Percentiles rank a stretch among this genome's conserved stretches.
Evolutionary conservation across 306 rosid species (phyloP).

Genomic region (Quercus engelmannii): DNA sequence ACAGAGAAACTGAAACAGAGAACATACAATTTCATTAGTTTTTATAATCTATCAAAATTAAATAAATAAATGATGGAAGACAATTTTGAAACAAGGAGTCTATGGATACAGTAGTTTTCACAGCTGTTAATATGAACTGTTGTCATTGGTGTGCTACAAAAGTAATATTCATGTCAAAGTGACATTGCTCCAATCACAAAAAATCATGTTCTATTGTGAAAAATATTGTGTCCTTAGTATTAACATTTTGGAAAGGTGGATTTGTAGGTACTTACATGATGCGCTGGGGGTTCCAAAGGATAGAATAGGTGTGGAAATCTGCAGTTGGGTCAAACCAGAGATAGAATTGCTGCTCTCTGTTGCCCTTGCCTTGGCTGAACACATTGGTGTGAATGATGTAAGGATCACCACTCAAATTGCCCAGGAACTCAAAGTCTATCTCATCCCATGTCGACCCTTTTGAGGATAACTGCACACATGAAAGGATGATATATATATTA

Average conservation of each 20-base stretch:
- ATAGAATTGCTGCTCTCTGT: constrained; percentile 70
- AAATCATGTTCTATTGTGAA: too few relatives aligned
- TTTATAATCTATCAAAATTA: too few relatives aligned
- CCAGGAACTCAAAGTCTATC: constrained; percentile 71
- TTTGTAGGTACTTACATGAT: constrained; percentile 38
- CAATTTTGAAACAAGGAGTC: background rate
- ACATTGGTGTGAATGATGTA: constrained; percentile 71
- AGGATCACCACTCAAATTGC: constrained; percentile 70
- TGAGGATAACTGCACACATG: constrained; percentile 43
- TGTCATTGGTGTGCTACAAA: background rate
- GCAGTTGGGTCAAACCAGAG: constrained; percentile 84
- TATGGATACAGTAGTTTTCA: too few relatives aligned
- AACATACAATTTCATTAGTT: background rate
- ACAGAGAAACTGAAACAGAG: constrained; percentile 47
- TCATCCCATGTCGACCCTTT: constrained; percentile 70
- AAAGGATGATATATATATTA: background rate
- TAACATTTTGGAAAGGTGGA: too few relatives aligned
- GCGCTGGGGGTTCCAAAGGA: constrained; percentile 63
- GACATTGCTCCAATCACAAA: too few relatives aligned
- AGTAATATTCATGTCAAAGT: too few relatives aligned
- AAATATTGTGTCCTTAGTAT: too few relatives aligned
- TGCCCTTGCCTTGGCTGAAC: constrained; percentile 68
- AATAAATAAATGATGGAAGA: too few relatives aligned
- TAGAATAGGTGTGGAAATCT: constrained; percentile 67
- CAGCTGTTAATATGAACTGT: too few relatives aligned